Base-by-base conservation (phyloP, 106 monocot species). In the Chionographis japonica region DNA sequence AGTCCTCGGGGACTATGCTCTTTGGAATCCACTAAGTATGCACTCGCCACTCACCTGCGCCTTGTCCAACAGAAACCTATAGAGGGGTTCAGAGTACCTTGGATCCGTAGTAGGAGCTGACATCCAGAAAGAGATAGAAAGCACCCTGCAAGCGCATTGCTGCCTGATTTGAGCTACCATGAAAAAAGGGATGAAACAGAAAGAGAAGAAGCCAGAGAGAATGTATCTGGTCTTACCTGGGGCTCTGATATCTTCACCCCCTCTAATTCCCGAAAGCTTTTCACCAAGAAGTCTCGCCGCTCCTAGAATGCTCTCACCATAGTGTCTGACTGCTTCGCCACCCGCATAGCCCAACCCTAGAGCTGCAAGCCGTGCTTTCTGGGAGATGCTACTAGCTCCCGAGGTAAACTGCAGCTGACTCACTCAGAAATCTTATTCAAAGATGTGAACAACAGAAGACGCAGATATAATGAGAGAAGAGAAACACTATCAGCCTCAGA, bases 331-430 rank as follows among this genome's bases (percentile, higher is more conserved):
- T 3, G 67, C 81, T 77, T 89, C 86, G 40, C 93, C 93, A 41
- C 93, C 93, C 7, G 89, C 93, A 81, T 81, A 81, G 12, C 93
- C 93, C 35, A 93, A 40, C 52, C 77, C 74, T 19, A 93, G 67
- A 56, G 89, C 93, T 46, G 89, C 89, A 62, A 93, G 58, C 41
- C 93, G 89, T 18, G 89, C 93, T 77, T 89, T 89, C 68, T 93
- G 93, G 7, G 93, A 88, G 50, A 93, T 93, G 68, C 93, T 93
- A 73, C 93, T 86, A 10, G 93, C 93, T 36, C 93, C 93, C 8
- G 93, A 93, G 12, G 93, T 89, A 35, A 35, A 73, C 93, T 93
- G 76, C 58, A 69, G 65, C n/a, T n/a, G n/a, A n/a, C n/a, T 35
- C 60, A 74, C 17, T 38, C 51, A 68, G 52, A 60, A 37, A 9